Percentiles rank a stretch among this genome's conserved stretches.
Evolutionary conservation across 2,329 filamentous ascomycete genomes (phyloP).

Genomic region (Stachybotrys elegans): DNA sequence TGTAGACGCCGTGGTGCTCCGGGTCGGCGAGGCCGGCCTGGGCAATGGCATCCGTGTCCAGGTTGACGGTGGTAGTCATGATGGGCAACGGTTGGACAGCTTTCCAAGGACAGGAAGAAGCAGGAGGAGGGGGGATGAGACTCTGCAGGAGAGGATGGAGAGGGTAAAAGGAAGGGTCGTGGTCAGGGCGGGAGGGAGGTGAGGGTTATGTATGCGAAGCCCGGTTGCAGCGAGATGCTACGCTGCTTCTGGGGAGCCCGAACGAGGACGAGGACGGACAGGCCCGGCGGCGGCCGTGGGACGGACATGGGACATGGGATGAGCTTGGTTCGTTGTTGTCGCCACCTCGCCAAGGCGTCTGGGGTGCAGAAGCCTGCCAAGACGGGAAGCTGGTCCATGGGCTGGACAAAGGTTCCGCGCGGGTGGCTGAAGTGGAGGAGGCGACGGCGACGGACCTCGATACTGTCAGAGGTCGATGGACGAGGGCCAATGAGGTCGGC

Average conservation of each 20-base stretch:
- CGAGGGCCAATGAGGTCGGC: too few relatives aligned
- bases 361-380: too few relatives aligned
- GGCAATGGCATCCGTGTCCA: slow-evolving; percentile 31
- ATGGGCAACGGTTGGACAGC: slow-evolving; percentile 6
- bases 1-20: slow-evolving; percentile 22
- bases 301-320: too few relatives aligned
- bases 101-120: background rate
- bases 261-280: too few relatives aligned
- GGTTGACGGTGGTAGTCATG: slow-evolving; percentile 29
- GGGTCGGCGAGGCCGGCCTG: slow-evolving; percentile 24
- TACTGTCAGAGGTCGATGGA: too few relatives aligned
- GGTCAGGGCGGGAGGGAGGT: background rate
- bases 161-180: background rate
- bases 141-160: background rate
- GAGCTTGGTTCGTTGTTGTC: too few relatives aligned
- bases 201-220: background rate
- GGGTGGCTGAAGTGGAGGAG: too few relatives aligned
- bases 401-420: background rate
- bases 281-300: too few relatives aligned
- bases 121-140: background rate
- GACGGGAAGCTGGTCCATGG: background rate
- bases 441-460: too few relatives aligned
- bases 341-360: too few relatives aligned
- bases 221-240: too few relatives aligned
- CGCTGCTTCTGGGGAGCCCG: too few relatives aligned